These are phyloP conservation scores for Fusarium vanettenii DNA, from an alignment of 2,329 filamentous ascomycete species.

Conservation along the genomic window DNA sequence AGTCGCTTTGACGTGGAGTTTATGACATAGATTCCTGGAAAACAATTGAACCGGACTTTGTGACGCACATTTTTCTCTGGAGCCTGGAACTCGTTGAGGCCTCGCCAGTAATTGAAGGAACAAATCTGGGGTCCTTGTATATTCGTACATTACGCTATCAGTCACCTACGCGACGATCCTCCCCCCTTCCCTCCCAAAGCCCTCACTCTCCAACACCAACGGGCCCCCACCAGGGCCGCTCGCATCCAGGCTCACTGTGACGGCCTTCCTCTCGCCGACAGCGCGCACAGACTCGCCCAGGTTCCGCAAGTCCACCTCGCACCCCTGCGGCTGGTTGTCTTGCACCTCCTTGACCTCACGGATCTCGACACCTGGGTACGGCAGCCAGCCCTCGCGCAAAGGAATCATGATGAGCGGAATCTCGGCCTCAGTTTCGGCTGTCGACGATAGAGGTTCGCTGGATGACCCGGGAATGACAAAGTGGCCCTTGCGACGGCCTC, in stretches of 20 bases:
- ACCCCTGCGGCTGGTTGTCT: conserved; percentile 53
- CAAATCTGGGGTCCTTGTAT: background rate
- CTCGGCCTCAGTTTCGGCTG: conserved; percentile 63
- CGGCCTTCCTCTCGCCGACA: conserved; percentile 75
- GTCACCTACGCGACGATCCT: conserved; percentile 51
- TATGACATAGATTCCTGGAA: no score
- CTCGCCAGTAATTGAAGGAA: background rate
- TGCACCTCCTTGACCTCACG: conserved; percentile 63
- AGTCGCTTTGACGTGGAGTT: no score
- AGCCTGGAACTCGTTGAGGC: background rate
- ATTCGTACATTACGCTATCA: background rate
- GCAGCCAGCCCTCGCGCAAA: conserved; percentile 79
- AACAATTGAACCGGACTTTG: no score
- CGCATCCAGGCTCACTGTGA: conserved; percentile 78
- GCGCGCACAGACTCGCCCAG: conserved; percentile 82
- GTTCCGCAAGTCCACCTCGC: conserved; percentile 85
- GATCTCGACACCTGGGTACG: conserved; percentile 84
- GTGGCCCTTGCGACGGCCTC: conserved; percentile 82
- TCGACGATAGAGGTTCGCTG: conserved; percentile 56
- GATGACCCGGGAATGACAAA: conserved; percentile 69
- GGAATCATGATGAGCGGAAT: conserved; percentile 84
- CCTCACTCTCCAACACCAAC: conserved; percentile 73
- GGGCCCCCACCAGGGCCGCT: conserved; percentile 74
- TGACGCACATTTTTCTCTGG: no score
- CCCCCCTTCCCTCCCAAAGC: conserved; percentile 44